These are phyloP conservation scores for Ogataea paraovalis DNA, from an alignment of 805 yeast genomes.

Conservation along the genomic window DNA sequence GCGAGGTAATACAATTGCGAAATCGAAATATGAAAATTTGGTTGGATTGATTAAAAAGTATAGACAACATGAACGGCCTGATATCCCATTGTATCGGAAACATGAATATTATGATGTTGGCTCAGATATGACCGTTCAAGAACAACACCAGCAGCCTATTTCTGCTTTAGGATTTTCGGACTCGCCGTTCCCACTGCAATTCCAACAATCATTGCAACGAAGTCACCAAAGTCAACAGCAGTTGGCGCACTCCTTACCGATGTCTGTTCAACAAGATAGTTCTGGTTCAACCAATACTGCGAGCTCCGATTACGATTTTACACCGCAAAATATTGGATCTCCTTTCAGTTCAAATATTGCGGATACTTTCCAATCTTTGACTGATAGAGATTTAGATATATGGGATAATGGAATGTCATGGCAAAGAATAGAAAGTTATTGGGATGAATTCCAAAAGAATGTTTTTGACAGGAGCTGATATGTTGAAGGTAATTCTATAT, in stretches of 20 bases:
- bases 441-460: slow-evolving; percentile 22
- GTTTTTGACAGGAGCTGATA: not conserved
- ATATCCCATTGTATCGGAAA: not conserved
- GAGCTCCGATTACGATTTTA: not conserved
- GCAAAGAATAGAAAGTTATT: slow-evolving; percentile 20
- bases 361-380: slow-evolving; percentile 19
- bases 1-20: slow-evolving; percentile 21
- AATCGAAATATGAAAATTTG: slow-evolving; percentile 15
- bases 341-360: slow-evolving; percentile 10
- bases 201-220: too few relatives aligned
- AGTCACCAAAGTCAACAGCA: not conserved
- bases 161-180: too few relatives aligned
- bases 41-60: slow-evolving; percentile 14
- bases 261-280: not conserved
- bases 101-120: not conserved
- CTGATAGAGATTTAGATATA: slow-evolving; percentile 17
- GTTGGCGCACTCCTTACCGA: not conserved
- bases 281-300: not conserved
- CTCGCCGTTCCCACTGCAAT: too few relatives aligned
- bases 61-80: slow-evolving; percentile 5
- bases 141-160: not conserved
- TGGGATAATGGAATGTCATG: slow-evolving; percentile 24
- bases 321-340: not conserved
- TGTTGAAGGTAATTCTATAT: not conserved
- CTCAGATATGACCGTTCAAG: too few relatives aligned